These are phyloP conservation scores for Limtongia smithiae DNA, from an alignment of 805 yeast species.

Conservation along the genomic window DNA sequence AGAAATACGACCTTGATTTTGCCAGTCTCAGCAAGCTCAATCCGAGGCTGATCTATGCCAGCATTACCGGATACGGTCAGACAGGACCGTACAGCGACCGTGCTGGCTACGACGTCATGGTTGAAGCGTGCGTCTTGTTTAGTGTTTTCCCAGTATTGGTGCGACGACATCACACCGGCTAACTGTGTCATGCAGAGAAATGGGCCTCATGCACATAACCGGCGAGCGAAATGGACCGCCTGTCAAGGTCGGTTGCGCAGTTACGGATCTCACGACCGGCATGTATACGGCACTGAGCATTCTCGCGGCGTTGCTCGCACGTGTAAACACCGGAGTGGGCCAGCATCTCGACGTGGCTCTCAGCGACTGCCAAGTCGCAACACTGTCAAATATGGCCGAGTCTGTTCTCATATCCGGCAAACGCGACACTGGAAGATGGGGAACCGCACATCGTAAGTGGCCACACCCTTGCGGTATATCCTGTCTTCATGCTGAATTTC, in stretches of 20 bases:
- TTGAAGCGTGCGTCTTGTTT: slow-evolving; percentile 40
- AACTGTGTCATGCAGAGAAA: slow-evolving; percentile 46
- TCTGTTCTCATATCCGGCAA: slow-evolving; percentile 39
- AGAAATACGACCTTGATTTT: slow-evolving; percentile 39
- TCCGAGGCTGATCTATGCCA: slow-evolving; percentile 37
- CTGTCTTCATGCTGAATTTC: slow-evolving; percentile 14
- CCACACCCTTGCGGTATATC: slow-evolving; percentile 8
- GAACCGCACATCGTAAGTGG: slow-evolving; percentile 43
- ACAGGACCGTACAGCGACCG: slow-evolving; percentile 41
- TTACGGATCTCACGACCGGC: slow-evolving; percentile 39
- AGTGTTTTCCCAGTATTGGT: slow-evolving; percentile 42
- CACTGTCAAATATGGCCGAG: slow-evolving; percentile 41
- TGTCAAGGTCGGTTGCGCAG: slow-evolving; percentile 44
- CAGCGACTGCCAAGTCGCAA: slow-evolving; percentile 41
- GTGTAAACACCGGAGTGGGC: slow-evolving; percentile 36
- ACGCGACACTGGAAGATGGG: slow-evolving; percentile 41
- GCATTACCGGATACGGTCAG: slow-evolving; percentile 45
- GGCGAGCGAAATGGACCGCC: slow-evolving; percentile 43
- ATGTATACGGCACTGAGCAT: slow-evolving; percentile 39
- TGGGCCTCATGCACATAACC: slow-evolving; percentile 44
- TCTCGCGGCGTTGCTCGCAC: slow-evolving; percentile 37
- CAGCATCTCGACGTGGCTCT: slow-evolving; percentile 40
- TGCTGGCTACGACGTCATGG: slow-evolving; percentile 43
- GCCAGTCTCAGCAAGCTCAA: slow-evolving; percentile 23
- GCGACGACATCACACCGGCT: too few relatives aligned